Conservation (phyloP, 169 alveolate species). For the Blepharisma undulans region DNA sequence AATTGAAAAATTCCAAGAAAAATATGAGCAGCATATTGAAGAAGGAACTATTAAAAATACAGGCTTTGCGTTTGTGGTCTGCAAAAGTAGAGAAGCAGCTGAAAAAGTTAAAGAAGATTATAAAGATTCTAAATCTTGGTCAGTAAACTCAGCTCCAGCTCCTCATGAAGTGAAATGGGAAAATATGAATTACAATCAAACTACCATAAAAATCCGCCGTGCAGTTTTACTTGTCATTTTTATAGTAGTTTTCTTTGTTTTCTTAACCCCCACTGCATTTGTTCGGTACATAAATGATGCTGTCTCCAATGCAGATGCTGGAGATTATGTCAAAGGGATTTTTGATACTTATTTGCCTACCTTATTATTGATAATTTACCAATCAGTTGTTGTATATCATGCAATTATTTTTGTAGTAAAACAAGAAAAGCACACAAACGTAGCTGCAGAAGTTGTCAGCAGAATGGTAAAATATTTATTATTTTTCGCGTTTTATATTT, state of each 20-base stretch:
- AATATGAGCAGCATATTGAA: neutral
- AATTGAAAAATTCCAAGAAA: neutral
- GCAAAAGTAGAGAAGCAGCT: neutral
- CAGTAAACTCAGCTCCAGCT: neutral
- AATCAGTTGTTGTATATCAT: neutral
- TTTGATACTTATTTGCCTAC: neutral
- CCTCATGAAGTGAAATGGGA: neutral
- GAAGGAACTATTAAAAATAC: neutral
- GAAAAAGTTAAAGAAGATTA: neutral
- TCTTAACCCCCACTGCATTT: neutral
- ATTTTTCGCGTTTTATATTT: neutral
- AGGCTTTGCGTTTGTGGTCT: neutral
- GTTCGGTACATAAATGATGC: neutral
- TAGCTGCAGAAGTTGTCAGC: neutral
- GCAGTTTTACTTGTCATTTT: neutral
- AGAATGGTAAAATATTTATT: neutral
- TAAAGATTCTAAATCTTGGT: neutral
- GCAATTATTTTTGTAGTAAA: slow-evolving; percentile 4
- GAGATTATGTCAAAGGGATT: neutral
- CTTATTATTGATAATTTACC: neutral
- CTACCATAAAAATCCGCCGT: neutral
- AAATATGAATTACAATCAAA: neutral
- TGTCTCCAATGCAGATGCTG: neutral
- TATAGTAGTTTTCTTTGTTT: neutral
- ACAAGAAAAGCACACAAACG: slow-evolving; percentile 11